A percentile compares a stretch with the other conserved stretches of the same genome.
Evolutionary conservation across 2,329 filamentous ascomycete genomes (phyloP).

Genomic region (Teratosphaeria viscida): DNA sequence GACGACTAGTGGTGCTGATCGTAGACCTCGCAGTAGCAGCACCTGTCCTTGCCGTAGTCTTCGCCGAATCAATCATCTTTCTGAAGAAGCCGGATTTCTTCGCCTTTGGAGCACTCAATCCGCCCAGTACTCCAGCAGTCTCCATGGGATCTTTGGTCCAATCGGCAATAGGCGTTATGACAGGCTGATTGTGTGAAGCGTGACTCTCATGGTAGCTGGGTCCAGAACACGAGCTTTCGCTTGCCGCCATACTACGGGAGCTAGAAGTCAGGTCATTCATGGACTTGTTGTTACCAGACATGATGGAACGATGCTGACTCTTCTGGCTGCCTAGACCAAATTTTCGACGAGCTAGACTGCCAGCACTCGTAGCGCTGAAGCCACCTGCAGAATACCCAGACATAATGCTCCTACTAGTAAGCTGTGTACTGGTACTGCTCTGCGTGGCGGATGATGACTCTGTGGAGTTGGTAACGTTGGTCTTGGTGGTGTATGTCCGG

Average conservation of each 20-base stretch:
- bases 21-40: slow-evolving; percentile 82
- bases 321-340: slow-evolving; percentile 34
- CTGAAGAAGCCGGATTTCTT: slow-evolving; percentile 81
- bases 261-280: slow-evolving; percentile 19
- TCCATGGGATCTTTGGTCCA: slow-evolving; percentile 52
- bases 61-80: slow-evolving; percentile 87
- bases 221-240: slow-evolving; percentile 35
- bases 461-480: slow-evolving; percentile 69
- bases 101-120: slow-evolving; percentile 61
- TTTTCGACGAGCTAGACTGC: slow-evolving; percentile 75
- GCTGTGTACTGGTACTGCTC: slow-evolving; percentile 62
- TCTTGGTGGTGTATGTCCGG: slow-evolving; percentile 77
- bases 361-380: slow-evolving; percentile 90
- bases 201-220: slow-evolving; percentile 77
- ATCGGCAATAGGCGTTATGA: slow-evolving; percentile 55
- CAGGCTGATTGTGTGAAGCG: slow-evolving; percentile 43
- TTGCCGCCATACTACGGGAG: slow-evolving; percentile 40
- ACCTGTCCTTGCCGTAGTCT: slow-evolving; percentile 61
- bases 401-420: slow-evolving; percentile 81
- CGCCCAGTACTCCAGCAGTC: slow-evolving; percentile 60
- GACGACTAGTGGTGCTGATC: slow-evolving; percentile 48
- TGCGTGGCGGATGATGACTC: slow-evolving; percentile 40
- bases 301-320: slow-evolving; percentile 13
- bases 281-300: slow-evolving; percentile 13
- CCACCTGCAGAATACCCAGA: slow-evolving; percentile 83